These are phyloP conservation scores for Dothideomycetes sp. DNA, from an alignment of 2,329 filamentous ascomycete species.

Conservation along the genomic window DNA sequence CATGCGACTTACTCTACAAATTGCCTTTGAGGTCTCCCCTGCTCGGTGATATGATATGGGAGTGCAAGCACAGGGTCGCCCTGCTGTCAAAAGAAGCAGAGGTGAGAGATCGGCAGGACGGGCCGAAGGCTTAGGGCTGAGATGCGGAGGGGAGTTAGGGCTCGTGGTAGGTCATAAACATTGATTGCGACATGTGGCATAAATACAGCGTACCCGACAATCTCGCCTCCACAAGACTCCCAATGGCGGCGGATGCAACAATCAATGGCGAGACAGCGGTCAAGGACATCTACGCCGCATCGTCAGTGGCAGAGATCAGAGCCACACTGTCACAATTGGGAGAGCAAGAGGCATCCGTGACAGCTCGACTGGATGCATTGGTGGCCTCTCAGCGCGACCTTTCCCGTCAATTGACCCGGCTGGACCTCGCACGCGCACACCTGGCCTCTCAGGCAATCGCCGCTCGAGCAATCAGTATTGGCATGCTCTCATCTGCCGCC, in stretches of 20 bases:
- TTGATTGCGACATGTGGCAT: too few relatives aligned
- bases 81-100: too few relatives aligned
- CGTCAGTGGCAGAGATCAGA: constrained; percentile 68
- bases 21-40: too few relatives aligned
- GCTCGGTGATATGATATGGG: too few relatives aligned
- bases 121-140: too few relatives aligned
- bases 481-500: constrained; percentile 79
- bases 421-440: constrained; percentile 81
- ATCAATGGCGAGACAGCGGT: background rate
- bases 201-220: too few relatives aligned
- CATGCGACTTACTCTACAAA: too few relatives aligned
- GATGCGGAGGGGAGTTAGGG: too few relatives aligned
- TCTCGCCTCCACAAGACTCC: too few relatives aligned
- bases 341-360: constrained; percentile 62
- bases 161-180: too few relatives aligned
- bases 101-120: too few relatives aligned
- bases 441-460: constrained; percentile 79
- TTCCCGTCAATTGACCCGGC: constrained; percentile 70
- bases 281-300: constrained; percentile 50
- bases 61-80: too few relatives aligned
- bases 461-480: constrained; percentile 73
- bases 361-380: constrained; percentile 61
- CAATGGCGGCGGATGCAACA: background rate
- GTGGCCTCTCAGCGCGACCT: constrained; percentile 78
- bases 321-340: constrained; percentile 66